Conservation (phyloP, 441 rosid species). For the Aleurites moluccanus region DNA sequence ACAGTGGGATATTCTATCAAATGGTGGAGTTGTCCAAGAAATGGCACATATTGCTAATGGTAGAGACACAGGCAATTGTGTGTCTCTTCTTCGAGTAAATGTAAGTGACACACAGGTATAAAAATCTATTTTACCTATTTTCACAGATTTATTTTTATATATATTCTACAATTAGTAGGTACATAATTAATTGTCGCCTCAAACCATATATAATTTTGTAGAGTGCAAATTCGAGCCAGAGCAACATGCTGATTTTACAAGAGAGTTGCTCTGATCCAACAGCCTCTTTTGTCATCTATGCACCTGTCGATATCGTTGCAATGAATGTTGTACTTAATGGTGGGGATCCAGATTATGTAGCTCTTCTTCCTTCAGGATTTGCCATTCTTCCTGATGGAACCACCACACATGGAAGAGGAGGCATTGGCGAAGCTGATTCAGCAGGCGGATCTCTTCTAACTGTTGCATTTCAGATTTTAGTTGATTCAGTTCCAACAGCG, state of each 20-base stretch:
- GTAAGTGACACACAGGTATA: conserved; percentile 34
- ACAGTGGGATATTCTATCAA: conserved; percentile 94
- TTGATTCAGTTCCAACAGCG: conserved; percentile 58
- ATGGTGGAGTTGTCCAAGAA: conserved; percentile 63
- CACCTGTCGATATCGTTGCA: conserved; percentile 68
- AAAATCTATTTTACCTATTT: neutral
- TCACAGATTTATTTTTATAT: neutral
- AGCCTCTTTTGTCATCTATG: conserved; percentile 70
- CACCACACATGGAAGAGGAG: conserved; percentile 20
- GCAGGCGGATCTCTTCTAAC: conserved; percentile 84
- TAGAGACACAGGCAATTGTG: conserved; percentile 74
- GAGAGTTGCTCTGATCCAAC: conserved; percentile 73
- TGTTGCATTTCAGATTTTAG: conserved; percentile 79
- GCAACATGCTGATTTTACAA: conserved; percentile 75
- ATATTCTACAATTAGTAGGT: neutral
- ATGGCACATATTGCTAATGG: conserved; percentile 83
- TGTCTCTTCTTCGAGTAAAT: conserved; percentile 67
- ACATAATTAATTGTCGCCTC: neutral
- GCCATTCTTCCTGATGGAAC: conserved; percentile 80
- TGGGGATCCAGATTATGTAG: conserved; percentile 72
- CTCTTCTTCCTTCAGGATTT: conserved; percentile 85
- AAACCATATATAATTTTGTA: conserved; percentile 20
- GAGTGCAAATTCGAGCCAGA: conserved; percentile 62
- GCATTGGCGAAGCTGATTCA: conserved; percentile 27
- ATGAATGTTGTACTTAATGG: conserved; percentile 69